Evolutionary conservation across 257 asterid genomes (phyloP).

Genomic region (Oldenlandia corymbosa): DNA sequence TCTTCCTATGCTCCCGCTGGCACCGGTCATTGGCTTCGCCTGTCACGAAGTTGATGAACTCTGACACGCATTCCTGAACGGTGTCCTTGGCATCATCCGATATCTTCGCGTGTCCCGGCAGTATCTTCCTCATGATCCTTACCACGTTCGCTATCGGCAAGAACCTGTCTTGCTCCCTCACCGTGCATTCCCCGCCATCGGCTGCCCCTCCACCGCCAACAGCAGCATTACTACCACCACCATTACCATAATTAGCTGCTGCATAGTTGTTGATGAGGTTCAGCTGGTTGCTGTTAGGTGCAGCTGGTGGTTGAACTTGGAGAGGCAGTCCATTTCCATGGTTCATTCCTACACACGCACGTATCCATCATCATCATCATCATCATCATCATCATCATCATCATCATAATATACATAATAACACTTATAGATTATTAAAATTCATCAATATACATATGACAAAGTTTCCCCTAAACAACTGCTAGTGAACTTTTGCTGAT

Average conservation of each 20-base stretch:
- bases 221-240: too few species aligned
- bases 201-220: conserved; percentile 41
- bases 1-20: conserved; percentile 93
- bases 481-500: too few species aligned
- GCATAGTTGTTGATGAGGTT: conserved; percentile 21
- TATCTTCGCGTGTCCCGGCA: conserved; percentile 82
- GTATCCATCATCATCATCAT: too few species aligned
- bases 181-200: conserved; percentile 55
- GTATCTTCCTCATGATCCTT: conserved; percentile 80
- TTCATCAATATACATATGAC: too few species aligned
- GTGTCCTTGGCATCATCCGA: conserved; percentile 96
- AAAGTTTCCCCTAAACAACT: too few species aligned
- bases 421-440: too few species aligned
- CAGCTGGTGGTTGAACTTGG: not conserved
- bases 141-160: conserved; percentile 96
- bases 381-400: too few species aligned
- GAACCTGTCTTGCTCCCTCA: conserved; percentile 94
- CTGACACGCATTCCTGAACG: conserved; percentile 88
- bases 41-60: conserved; percentile 88
- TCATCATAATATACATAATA: too few species aligned
- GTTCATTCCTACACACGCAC: conserved; percentile 11
- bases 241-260: not conserved
- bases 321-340: conserved; percentile 38
- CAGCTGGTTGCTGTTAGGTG: conserved; percentile 17
- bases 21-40: conserved; percentile 93